Conservation (phyloP, 495 filamentous ascomycete genomes). For the Xylaria castorea region DNA sequence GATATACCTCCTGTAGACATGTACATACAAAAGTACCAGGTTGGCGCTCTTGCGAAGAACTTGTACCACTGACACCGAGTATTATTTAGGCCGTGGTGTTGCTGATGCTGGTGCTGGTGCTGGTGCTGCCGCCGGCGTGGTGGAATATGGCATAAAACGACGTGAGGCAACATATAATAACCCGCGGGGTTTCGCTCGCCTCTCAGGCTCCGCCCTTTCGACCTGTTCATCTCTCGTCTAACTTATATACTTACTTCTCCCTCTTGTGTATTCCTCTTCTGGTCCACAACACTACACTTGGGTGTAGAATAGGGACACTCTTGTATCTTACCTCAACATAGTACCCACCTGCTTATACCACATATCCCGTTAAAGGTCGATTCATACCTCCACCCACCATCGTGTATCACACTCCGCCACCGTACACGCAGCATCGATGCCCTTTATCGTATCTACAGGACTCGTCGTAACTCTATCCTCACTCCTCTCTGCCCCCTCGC, state of each 20-base stretch:
- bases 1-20: neutral
- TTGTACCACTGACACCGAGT: neutral
- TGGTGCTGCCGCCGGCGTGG: neutral
- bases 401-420: neutral
- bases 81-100: neutral
- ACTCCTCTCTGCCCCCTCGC: too few species aligned
- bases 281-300: neutral
- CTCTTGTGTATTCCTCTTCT: neutral
- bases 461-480: neutral
- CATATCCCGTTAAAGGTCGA: neutral
- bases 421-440: neutral
- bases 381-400: neutral
- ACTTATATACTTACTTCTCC: slow-evolving; percentile 5
- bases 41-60: neutral
- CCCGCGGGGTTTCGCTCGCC: neutral
- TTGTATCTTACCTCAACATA: neutral
- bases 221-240: neutral
- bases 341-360: neutral
- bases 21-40: neutral
- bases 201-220: neutral
- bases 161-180: neutral
- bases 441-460: neutral
- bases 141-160: neutral
- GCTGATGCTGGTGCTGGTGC: neutral
- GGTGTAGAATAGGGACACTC: neutral